These are phyloP conservation scores for Tricholoma furcatifolium DNA, from an alignment of 768 basidiomycete species.

Conservation along the genomic window DNA sequence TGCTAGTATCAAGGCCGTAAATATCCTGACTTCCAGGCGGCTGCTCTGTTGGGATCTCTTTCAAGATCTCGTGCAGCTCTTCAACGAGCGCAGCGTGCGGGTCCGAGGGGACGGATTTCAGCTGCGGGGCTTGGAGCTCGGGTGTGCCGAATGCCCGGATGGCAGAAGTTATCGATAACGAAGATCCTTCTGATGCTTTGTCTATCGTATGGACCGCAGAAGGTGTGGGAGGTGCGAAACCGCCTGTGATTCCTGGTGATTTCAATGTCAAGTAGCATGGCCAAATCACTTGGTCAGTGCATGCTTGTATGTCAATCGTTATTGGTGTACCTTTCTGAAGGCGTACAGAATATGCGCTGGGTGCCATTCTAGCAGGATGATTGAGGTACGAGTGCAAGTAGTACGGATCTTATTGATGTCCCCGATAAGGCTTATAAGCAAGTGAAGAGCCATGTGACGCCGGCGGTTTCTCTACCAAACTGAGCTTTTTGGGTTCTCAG, in stretches of 20 bases:
- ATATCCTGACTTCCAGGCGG: slow-evolving; percentile 69
- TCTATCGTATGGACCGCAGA: slow-evolving; percentile 54
- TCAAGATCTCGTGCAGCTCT: slow-evolving; percentile 62
- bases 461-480: no score
- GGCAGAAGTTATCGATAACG: slow-evolving; percentile 44
- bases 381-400: neutral
- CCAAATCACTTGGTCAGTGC: neutral
- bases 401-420: no score
- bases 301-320: neutral
- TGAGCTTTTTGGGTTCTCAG: no score
- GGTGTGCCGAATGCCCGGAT: slow-evolving; percentile 49
- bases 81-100: slow-evolving; percentile 42
- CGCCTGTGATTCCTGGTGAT: slow-evolving; percentile 68
- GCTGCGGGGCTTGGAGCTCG: slow-evolving; percentile 32
- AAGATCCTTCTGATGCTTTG: slow-evolving; percentile 28
- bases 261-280: slow-evolving; percentile 2
- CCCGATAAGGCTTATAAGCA: no score
- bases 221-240: slow-evolving; percentile 70
- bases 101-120: slow-evolving; percentile 35
- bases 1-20: slow-evolving; percentile 68
- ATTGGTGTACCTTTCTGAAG: slow-evolving; percentile 56
- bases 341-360: slow-evolving; percentile 51
- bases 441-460: no score
- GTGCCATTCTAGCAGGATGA: slow-evolving; percentile 31
- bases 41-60: slow-evolving; percentile 50